Evolutionary conservation across 2,329 filamentous ascomycete species (phyloP), one percentile per base, ranked within the genome.

Genomic region (Sarocladiaceae sp.): DNA sequence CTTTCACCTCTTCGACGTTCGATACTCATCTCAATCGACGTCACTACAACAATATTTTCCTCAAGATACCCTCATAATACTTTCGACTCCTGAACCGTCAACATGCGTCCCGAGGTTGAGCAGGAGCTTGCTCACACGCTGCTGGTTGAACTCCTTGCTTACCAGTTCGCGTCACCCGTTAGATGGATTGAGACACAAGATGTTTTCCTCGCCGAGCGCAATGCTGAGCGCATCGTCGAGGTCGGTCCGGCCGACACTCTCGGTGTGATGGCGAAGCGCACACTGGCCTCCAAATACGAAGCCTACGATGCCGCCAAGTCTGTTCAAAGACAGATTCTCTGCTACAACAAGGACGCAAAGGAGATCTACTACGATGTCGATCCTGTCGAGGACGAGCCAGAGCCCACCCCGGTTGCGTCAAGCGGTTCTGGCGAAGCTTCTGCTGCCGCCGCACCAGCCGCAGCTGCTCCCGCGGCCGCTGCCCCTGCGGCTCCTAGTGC

Each of bases 141-240:
- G 69, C 86, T 98, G 64, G 88, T 98, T 54, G 93, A 98, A 82
- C 87, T 98, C 53, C 82, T 98, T 56, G 93, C 93, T 74, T 98
- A 97, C 70, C 93, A 98, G 66, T 98, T 98, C 68, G 93, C 93
- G 58, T 97, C 91, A 45, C 93, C 93, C 42, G 93, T 98, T 58
- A 84, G 93, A 82, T 98, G 93, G 93, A 98, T 98, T 68, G 93
- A 98, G 72, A 98, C 93, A 45, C 93, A 98, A 72, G 93, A 98
- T 91, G 93, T 98, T 58, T 93, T 98, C 61, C 85, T 98, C 57
- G 91, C 85, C 53, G 89, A 97, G 68, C 93, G 95, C 72, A 85
- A 83, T 43, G 94, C 93, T 42, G 93, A 98, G 77, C 83, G 93
- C 62, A 94, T 98, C 61, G 93, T 98, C 58, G 93, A 98, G 68